Evolutionary conservation across 2,329 filamentous ascomycete species (phyloP), one percentile per base, ranked within the genome.

Genomic region (Hymenoscyphus infarciens): DNA sequence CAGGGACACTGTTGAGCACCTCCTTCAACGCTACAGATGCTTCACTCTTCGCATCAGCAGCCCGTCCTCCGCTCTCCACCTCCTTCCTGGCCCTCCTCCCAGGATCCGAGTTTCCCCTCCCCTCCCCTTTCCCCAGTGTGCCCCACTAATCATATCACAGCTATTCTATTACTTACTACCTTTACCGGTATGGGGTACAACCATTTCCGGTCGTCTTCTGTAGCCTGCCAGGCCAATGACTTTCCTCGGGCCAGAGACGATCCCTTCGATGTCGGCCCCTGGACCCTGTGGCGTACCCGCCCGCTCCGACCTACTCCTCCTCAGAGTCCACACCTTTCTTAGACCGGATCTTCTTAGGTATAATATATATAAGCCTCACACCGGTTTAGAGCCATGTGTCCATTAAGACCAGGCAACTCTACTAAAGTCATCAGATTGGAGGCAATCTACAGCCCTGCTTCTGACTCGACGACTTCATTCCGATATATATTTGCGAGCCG

Each of bases 361-460:
- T 64, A 64, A 61, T 54, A 59, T 61, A 61, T 61, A 57, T 61
- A 57, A 63, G 62, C 58, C 29, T 61, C 55, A 63, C 42, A 61
- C 58, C 45, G 25, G 31, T 59, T 58, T 63, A 54, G 49, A 35
- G 56, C 59, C 59, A 63, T 58, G 62, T 61, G 62, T 64, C 38
- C 59, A 58, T 61, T 59, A 61, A 64, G 55, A 49, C 56, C 57
- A 63, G 62, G 62, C 62, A 61, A 56, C 33, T 52, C 19, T 61
- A 59, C 56, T 59, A 61, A 59, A 59, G 59, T 61, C 60, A 64
- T 55, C 59, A 64, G 59, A 54, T 61, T 61, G 52, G 56, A 53
- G 33, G 56, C 62, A 59, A 61, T 64, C 38, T 58, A 61, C 49
- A 35, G 7, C 22, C 56, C 39, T 53, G 35, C 35, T 55, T 61